Evolutionary conservation across 805 yeast genomes (phyloP), one percentile per base, ranked within the genome.

Genomic region (Starmerella floris): DNA sequence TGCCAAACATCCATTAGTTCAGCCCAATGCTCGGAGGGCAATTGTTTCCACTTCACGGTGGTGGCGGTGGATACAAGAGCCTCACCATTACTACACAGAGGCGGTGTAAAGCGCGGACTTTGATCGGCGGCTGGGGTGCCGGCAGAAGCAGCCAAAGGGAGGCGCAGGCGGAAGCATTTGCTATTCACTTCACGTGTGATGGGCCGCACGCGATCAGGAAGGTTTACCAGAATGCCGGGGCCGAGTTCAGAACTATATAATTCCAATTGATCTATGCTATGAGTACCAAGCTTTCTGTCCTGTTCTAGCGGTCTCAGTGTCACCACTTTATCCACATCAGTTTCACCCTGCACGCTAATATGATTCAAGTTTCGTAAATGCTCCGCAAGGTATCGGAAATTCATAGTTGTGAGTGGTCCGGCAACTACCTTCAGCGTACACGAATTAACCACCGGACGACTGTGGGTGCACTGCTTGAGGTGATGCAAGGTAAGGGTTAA

Each of bases 1-100:
- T 88, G 96, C 98, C 98, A 88, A 51, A 80, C 81, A 44, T 88
- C 97, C 94, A 88, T 80, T 71, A 91, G 64, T 57, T 88, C 98
- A 13, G 79, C 75, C 98, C 98, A 88, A 38, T 74, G 66, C 55
- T 85, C 96, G 1, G 94, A 80, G 0, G 98, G 98, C 77, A 88
- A 73, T 30, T 82, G 82, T 38, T 56, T 53, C 59, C 58, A 59
- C 13, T 8, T 25, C 20, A 28, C 39, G 25, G 21, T 25, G 27
- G 8, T 6, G 11, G n/a, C 21, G 15, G 21, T 6, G 15, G 34
- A 11, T 17, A 23, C 33, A 30, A 42, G 33, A 26, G 26, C 33
- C 26, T 19, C 25, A 3, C 48, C 46, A 35, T 30, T 17, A 3
- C 6, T 16, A 34, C 42, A 38, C 20, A 4, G 23, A 8, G 37